phyloP scores from a whole-genome alignment of 345 rosid genomes.

The Turnera subulata region DNA sequence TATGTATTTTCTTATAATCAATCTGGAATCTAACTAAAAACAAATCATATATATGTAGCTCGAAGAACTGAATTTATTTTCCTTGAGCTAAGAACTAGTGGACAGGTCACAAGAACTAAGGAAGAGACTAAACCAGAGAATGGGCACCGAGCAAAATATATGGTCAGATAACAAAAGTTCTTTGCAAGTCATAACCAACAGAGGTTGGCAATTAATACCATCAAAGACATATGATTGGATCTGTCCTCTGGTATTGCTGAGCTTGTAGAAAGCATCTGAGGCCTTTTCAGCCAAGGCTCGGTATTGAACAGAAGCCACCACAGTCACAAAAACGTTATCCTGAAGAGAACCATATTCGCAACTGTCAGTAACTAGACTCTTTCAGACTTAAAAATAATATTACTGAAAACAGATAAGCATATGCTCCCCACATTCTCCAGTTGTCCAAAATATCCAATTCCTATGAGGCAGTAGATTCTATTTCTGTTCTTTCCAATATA shows the following conservation, averaged over 20 bases:
- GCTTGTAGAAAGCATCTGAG: constrained; percentile 20
- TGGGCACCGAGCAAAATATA: no score
- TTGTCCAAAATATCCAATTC: not conserved
- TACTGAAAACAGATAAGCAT: no score
- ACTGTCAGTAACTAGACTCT: not conserved
- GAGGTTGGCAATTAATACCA: constrained; percentile 1
- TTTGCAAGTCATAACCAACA: not conserved
- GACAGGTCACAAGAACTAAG: no score
- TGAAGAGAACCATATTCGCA: not conserved
- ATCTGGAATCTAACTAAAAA: no score
- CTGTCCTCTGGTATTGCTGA: constrained; percentile 26
- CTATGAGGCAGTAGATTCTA: not conserved
- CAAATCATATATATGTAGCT: no score
- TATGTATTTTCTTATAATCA: no score
- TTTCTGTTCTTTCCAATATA: no score
- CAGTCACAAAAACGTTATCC: constrained; percentile 21
- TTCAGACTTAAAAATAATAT: no score
- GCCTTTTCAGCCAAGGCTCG: constrained; percentile 18
- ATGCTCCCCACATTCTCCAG: no score
- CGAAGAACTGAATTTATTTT: no score
- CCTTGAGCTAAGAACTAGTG: no score
- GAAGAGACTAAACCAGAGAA: no score
- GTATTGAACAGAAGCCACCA: constrained; percentile 22
- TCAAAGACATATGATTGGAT: constrained; percentile 24
- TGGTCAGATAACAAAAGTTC: not conserved